Evolutionary conservation across 2,329 filamentous ascomycete species (phyloP).

Genomic region (Dendrostoma leiphaemia): DNA sequence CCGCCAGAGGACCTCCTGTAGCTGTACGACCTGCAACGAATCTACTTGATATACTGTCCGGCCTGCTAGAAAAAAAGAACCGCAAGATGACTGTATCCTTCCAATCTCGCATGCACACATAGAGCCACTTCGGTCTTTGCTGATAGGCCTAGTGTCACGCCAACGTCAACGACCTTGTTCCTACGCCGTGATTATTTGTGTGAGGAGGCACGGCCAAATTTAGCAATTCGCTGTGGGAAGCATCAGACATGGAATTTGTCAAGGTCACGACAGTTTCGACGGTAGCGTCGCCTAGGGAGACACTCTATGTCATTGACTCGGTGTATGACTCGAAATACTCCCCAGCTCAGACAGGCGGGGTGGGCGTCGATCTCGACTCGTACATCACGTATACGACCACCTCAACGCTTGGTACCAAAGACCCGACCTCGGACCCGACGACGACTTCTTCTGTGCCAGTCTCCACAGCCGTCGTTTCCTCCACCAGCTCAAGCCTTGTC

Average conservation of each 20-base stretch:
- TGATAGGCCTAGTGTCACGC: too few relatives aligned
- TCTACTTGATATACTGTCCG: too few relatives aligned
- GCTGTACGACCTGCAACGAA: too few relatives aligned
- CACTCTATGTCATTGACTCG: neutral
- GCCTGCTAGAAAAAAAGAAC: too few relatives aligned
- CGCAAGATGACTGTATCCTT: too few relatives aligned
- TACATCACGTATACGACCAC: constrained; percentile 1
- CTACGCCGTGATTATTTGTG: too few relatives aligned
- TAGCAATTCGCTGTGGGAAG: too few relatives aligned
- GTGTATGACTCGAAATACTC: constrained; percentile 1
- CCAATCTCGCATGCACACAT: too few relatives aligned
- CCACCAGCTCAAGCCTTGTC: neutral
- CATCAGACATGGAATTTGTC: constrained; percentile 5
- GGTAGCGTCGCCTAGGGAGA: neutral
- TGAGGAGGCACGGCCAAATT: too few relatives aligned
- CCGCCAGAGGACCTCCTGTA: too few relatives aligned
- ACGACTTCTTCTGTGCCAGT: neutral
- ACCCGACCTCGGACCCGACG: neutral
- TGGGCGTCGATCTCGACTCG: neutral
- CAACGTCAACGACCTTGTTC: too few relatives aligned
- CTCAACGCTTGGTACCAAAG: neutral
- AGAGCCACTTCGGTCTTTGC: too few relatives aligned
- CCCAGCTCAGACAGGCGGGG: neutral
- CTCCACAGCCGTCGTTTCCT: neutral
- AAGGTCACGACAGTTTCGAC: constrained; percentile 1